phyloP scores from a whole-genome alignment of 2,329 filamentous ascomycete genomes.

The Stagonosporopsis tanaceti region DNA sequence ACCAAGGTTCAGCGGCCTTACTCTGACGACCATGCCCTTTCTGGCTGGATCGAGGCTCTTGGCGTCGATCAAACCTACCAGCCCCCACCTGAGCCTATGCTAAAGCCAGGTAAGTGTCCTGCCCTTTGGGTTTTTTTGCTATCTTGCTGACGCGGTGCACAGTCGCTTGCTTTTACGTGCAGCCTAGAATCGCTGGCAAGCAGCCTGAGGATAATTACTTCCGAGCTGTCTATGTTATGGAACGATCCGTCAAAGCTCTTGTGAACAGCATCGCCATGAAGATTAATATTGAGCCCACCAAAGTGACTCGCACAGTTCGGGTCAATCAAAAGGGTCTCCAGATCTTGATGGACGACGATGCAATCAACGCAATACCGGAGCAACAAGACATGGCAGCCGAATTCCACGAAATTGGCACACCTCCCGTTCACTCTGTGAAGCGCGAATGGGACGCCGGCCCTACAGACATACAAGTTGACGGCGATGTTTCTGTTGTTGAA shows the following conservation, averaged over 20 bases:
- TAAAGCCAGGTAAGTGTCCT: conserved; percentile 66
- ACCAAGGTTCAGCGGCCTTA: conserved; percentile 65
- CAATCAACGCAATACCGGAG: conserved; percentile 82
- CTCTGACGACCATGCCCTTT: conserved; percentile 70
- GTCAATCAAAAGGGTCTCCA: conserved; percentile 78
- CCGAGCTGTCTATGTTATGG: conserved; percentile 83
- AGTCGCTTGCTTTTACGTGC: conserved; percentile 89
- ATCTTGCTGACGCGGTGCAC: conserved; percentile 50
- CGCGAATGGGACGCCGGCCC: conserved; percentile 62
- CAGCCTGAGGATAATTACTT: conserved; percentile 71
- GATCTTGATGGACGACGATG: conserved; percentile 89
- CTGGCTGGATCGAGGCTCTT: conserved; percentile 87
- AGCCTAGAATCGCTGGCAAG: conserved; percentile 61
- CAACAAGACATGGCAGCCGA: conserved; percentile 87
- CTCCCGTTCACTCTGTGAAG: conserved; percentile 55
- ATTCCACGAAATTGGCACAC: conserved; percentile 68
- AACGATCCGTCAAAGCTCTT: conserved; percentile 78
- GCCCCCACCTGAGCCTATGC: conserved; percentile 74
- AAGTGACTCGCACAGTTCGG: conserved; percentile 75
- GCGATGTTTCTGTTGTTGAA: conserved; percentile 54
- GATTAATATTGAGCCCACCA: conserved; percentile 77
- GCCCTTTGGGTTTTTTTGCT: conserved; percentile 10
- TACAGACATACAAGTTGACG: conserved; percentile 58
- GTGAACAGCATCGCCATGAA: conserved; percentile 77
- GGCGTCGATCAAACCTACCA: conserved; percentile 89